phyloP scores from a whole-genome alignment of 768 basidiomycete species.

The Baorangia bicolor region DNA sequence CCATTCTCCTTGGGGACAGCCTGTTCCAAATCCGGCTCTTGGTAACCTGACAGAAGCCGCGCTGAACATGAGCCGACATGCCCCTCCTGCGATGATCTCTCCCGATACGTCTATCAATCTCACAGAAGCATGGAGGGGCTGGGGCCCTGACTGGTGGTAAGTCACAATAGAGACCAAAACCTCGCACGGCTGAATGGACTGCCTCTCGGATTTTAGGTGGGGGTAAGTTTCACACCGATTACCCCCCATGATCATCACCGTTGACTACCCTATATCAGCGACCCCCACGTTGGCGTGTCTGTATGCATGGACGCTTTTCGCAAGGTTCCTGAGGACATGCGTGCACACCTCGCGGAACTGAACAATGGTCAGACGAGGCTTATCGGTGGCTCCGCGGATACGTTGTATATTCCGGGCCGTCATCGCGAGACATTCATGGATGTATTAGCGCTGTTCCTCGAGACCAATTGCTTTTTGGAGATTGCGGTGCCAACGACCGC shows the following conservation, averaged over 20 bases:
- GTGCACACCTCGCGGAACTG: slow-evolving; percentile 37
- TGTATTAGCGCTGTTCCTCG: slow-evolving; percentile 42
- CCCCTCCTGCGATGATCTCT: slow-evolving; percentile 42
- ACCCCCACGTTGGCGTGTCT: slow-evolving; percentile 43
- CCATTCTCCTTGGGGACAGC: slow-evolving; percentile 46
- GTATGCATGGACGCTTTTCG: slow-evolving; percentile 44
- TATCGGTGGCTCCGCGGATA: slow-evolving; percentile 49
- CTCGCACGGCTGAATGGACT: slow-evolving; percentile 8
- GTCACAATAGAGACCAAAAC: slow-evolving; percentile 1
- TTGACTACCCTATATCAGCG: slow-evolving; percentile 24
- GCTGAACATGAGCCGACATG: slow-evolving; percentile 30
- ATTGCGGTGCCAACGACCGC: slow-evolving; percentile 47
- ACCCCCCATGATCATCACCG: not conserved
- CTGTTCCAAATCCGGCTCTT: slow-evolving; percentile 41
- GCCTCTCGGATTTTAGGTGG: slow-evolving; percentile 35
- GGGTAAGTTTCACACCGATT: slow-evolving; percentile 30
- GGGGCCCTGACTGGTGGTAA: slow-evolving; percentile 46
- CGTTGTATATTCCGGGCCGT: slow-evolving; percentile 46
- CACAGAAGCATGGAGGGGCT: slow-evolving; percentile 41
- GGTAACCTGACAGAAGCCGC: slow-evolving; percentile 10
- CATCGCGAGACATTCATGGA: slow-evolving; percentile 42
- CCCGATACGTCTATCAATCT: slow-evolving; percentile 39
- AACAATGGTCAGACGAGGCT: slow-evolving; percentile 37
- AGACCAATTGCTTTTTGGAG: slow-evolving; percentile 49
- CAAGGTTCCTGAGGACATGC: slow-evolving; percentile 36